Evolutionary conservation across 441 rosid genomes (phyloP).

Genomic region (Brassica hybrid): DNA sequence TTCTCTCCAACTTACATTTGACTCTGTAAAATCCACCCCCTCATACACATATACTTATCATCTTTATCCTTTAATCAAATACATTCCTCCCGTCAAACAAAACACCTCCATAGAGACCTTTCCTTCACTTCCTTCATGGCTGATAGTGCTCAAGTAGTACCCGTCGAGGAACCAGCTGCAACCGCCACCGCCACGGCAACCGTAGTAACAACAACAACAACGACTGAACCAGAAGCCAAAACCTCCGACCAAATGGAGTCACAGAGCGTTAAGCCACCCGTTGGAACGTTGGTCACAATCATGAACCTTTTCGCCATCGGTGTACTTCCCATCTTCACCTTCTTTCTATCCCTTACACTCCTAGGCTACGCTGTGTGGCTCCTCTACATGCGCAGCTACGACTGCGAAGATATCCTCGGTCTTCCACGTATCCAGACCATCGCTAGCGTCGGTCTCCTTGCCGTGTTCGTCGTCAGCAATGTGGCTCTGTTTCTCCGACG

Average conservation of each 20-base stretch:
- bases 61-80: slow-evolving; percentile 21
- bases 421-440: slow-evolving; percentile 60
- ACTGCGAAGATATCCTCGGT: slow-evolving; percentile 67
- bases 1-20: slow-evolving; percentile 40
- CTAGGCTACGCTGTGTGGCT: slow-evolving; percentile 69
- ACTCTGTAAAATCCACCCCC: slow-evolving; percentile 44
- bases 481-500: slow-evolving; percentile 47
- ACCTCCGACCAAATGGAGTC: slow-evolving; percentile 40
- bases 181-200: background rate
- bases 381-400: slow-evolving; percentile 70
- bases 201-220: slow-evolving; percentile 1
- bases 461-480: slow-evolving; percentile 56
- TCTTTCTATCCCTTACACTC: slow-evolving; percentile 61
- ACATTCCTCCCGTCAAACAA: slow-evolving; percentile 8
- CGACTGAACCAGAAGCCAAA: slow-evolving; percentile 29
- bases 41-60: slow-evolving; percentile 13
- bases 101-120: slow-evolving; percentile 26
- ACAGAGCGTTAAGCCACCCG: slow-evolving; percentile 32
- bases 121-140: slow-evolving; percentile 43
- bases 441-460: slow-evolving; percentile 53
- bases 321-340: slow-evolving; percentile 46
- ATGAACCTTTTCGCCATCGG: slow-evolving; percentile 44
- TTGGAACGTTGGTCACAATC: slow-evolving; percentile 24
- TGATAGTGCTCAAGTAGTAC: slow-evolving; percentile 42
- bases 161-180: slow-evolving; percentile 33